Evolutionary conservation across 202 grass and related monocot species (phyloP), one percentile per base, ranked within the genome.

Genomic region (Schoenoplectus triqueter): DNA sequence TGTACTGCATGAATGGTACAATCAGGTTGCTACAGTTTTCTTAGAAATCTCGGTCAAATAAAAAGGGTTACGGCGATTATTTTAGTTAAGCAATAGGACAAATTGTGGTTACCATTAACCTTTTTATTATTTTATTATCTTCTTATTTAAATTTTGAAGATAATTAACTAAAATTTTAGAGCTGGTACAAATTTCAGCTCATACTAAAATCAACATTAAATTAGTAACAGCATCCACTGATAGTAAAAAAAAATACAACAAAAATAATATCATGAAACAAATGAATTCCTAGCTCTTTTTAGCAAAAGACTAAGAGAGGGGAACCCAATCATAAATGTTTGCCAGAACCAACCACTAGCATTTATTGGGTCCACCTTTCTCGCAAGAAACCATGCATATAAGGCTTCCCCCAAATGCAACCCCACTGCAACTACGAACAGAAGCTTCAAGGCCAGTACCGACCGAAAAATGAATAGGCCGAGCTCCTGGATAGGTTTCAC

Each of bases 261-360:
- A 21, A 6, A 66, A 67, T 9, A 66, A 31, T 31, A 31, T 82
- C 62, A 82, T 67, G 80, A 50, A 67, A 69, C 22, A 13, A 11
- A 75, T 82, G 81, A 90, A 66, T 1, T 82, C 68, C 84, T 80
- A 2, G 80, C 86, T 83, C 96, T 94, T 86, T 98, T 94, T 60
- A 94, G 83, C 62, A 98, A 84, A 85, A 72, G 85, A 40, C 84
- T 84, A 50, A 95, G 87, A 40, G 91, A 99, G 4, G 93, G 90
- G 70, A 31, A 4, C 57, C 96, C 96, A 47, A 95, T 79, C 9
- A 11, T 79, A 1, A 78, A 1, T 0, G 96, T 99, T 73, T 99
- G 96, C 91, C 88, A 94, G 75, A 99, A 95, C 96, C 96, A 99
- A 2, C 88, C 93, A 47, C 48, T 50, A 3, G 93, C 87, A 80